Evolutionary conservation across 495 filamentous ascomycete genomes (phyloP).

Genomic region (Lophiostoma macrostomum): DNA sequence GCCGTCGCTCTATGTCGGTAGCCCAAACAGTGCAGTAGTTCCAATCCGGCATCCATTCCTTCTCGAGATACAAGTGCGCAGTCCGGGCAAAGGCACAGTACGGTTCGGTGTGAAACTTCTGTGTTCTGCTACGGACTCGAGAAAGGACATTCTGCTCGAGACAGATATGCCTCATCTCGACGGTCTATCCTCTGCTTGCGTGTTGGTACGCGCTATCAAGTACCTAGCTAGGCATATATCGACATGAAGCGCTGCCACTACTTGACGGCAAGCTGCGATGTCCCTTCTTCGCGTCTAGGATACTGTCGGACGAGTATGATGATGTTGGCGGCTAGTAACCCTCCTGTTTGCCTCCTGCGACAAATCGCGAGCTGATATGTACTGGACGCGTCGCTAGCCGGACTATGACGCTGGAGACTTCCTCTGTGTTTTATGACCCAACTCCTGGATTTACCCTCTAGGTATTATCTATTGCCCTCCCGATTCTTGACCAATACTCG

Average conservation of each 20-base stretch:
- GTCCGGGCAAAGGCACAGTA: conserved; percentile 32
- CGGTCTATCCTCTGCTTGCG: conserved; percentile 37
- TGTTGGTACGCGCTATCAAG: conserved; percentile 58
- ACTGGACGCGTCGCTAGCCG: conserved; percentile 16
- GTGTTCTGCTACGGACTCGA: conserved; percentile 36
- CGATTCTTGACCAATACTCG: no score
- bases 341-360: conserved; percentile 12
- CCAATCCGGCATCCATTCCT: conserved; percentile 1
- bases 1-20: no score
- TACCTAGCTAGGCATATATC: conserved; percentile 63
- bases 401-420: not conserved
- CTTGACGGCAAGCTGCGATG: conserved; percentile 51
- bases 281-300: conserved; percentile 33
- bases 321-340: conserved; percentile 24
- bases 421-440: not conserved
- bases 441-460: not conserved
- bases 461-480: no score
- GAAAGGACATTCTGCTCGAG: conserved; percentile 15
- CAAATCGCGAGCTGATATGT: conserved; percentile 23
- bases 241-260: conserved; percentile 62
- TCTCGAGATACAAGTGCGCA: conserved; percentile 21
- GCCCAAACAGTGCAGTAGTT: no score
- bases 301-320: conserved; percentile 20
- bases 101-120: conserved; percentile 35
- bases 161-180: conserved; percentile 16